Base-by-base conservation (phyloP, 768 basidiomycete genomes). In the Mycena floridula region DNA sequence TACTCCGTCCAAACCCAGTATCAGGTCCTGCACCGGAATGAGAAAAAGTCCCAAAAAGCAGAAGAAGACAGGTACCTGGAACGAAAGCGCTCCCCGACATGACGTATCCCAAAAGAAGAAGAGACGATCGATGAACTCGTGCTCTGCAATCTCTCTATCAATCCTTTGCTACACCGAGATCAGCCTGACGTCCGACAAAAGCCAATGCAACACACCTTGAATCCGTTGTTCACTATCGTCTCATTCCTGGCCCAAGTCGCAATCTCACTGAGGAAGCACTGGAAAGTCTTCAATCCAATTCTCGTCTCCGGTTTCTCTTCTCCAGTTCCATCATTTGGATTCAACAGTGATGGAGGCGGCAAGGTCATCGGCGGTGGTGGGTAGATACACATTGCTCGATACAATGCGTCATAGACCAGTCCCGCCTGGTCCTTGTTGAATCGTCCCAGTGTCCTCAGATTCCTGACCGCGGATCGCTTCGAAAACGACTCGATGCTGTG, bases 221-320 rank as follows among this genome's bases (percentile, higher is more conserved):
- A 92, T 2, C 89, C 94, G 65, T 96, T 98, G 54, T 76, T 77
- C 20, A 94, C 90, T 40, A 97, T 77, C 64, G 83, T 86, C 64
- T 98, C 96, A 55, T 94, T 84, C 52, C 96, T 68, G 1, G 94
- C 95, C 96, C 96, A 99, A 0, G 92, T 93, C 22, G 84, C 87
- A 38, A 98, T 76, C 63, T 96, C 92, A 52, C 87, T 89, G 51
- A 99, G 63, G 67, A 97, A 96, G 40, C 83, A 74, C 52, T 78
- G 80, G 70, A 97, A 99, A 2, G 94, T 96, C 50, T 66, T 68
- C 16, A 93, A 61, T 43, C 80, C 90, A 41, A 99, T 85, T 54
- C 94, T 72, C 11, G 93, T 96, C 66, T 99, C 96, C 0, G 86
- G 82, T 57, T 86, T 79, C 47, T 92, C 86, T 42, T 84, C 85